Conservation (phyloP, 164 flowering plant species). For the Stephania cephalantha region DNA sequence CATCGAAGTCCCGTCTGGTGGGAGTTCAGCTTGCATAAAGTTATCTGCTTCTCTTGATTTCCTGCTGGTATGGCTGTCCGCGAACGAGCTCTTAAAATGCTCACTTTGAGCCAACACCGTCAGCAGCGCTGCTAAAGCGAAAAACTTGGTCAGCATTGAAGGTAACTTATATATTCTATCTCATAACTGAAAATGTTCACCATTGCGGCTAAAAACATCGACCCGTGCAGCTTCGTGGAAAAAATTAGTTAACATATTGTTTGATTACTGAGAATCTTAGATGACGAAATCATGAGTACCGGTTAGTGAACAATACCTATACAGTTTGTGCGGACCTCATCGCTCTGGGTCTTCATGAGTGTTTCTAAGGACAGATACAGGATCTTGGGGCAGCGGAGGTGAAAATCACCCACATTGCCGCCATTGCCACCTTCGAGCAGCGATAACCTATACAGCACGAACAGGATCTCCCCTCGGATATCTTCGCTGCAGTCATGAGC, state of each 20-base stretch:
- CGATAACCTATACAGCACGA: conserved; percentile 67
- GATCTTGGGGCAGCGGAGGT: conserved; percentile 44
- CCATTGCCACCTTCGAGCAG: conserved; percentile 22
- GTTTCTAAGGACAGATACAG: conserved; percentile 60
- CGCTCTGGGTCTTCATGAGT: conserved; percentile 75
- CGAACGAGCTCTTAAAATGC: conserved; percentile 31
- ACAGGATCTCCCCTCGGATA: conserved; percentile 77
- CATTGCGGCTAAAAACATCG: background rate
- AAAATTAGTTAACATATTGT: background rate
- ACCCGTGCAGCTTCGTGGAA: background rate
- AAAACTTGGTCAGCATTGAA: background rate
- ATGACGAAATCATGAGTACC: background rate
- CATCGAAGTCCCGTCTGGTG: conserved; percentile 26
- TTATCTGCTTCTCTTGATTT: conserved; percentile 35
- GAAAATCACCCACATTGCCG: conserved; percentile 32
- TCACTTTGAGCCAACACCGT: conserved; percentile 59
- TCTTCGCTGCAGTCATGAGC: conserved; percentile 49
- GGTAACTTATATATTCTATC: background rate
- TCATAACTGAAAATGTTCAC: background rate
- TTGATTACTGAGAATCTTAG: background rate
- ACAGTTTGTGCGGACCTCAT: conserved; percentile 78
- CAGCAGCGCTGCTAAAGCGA: conserved; percentile 51
- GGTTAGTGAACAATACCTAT: conserved; percentile 41
- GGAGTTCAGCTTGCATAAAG: conserved; percentile 32
- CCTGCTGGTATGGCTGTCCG: conserved; percentile 21